Evolutionary conservation across 78 protist species (phyloP).

Genomic region (Dictyostelium citrinum): DNA sequence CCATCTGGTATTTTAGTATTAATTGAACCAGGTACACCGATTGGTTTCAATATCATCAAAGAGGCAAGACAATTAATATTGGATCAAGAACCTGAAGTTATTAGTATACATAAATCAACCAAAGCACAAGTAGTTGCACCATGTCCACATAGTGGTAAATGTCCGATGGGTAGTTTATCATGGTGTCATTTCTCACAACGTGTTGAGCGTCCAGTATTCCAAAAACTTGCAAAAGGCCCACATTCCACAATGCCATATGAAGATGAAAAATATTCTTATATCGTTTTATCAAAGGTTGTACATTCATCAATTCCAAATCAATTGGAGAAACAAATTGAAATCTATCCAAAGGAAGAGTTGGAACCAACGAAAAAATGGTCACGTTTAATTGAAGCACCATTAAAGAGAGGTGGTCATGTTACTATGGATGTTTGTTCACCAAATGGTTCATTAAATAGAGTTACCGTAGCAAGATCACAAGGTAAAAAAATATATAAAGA

Average conservation of each 20-base stretch:
- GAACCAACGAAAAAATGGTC: conserved; percentile 41
- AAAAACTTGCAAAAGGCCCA: conserved; percentile 76
- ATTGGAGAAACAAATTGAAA: conserved; percentile 11
- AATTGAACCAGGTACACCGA: conserved; percentile 85
- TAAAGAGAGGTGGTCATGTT: conserved; percentile 76
- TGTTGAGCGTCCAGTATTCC: conserved; percentile 58
- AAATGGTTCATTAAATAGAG: conserved; percentile 52
- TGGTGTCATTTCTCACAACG: conserved; percentile 88
- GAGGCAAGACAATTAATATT: conserved; percentile 53
- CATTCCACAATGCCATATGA: conserved; percentile 62
- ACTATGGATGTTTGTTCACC: conserved; percentile 79
- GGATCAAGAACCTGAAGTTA: background rate
- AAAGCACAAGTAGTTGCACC: conserved; percentile 67
- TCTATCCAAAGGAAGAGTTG: conserved; percentile 8
- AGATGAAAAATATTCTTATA: conserved; percentile 81
- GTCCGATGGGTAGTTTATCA: conserved; percentile 69
- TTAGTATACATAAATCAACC: background rate
- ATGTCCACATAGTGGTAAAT: conserved; percentile 75
- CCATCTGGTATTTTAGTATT: conserved; percentile 74
- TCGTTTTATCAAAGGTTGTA: conserved; percentile 49
- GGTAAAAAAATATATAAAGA: conserved; percentile 61
- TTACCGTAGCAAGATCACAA: conserved; percentile 66
- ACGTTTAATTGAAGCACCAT: conserved; percentile 69
- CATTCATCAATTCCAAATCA: conserved; percentile 53
- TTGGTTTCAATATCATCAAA: conserved; percentile 67